Percentiles rank a stretch among this genome's conserved stretches.
Evolutionary conservation across 495 filamentous ascomycete genomes (phyloP).

Genomic region (Trichoderma virens): DNA sequence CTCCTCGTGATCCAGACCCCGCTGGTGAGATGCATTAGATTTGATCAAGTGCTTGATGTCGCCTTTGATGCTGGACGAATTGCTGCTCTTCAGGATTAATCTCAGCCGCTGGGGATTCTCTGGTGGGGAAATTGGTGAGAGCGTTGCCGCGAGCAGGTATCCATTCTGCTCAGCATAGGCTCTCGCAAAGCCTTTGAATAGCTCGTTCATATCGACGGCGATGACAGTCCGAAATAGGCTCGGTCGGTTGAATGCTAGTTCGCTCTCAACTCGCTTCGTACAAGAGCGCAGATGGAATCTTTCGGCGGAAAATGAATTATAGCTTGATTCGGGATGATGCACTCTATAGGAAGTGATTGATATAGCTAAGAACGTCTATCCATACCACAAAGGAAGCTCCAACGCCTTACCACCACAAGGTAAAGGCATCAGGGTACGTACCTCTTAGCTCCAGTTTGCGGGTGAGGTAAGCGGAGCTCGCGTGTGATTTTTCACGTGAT

Average conservation of each 20-base stretch:
- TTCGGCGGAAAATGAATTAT: not conserved
- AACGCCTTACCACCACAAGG: not conserved
- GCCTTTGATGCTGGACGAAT: constrained; percentile 40
- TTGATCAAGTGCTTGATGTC: constrained; percentile 57
- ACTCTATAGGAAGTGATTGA: not conserved
- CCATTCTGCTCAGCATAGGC: constrained; percentile 52
- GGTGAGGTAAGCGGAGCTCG: not conserved
- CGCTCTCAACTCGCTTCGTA: too few species aligned
- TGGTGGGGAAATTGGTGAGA: constrained; percentile 56
- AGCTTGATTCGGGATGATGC: not conserved
- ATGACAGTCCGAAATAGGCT: not conserved
- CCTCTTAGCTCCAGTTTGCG: not conserved
- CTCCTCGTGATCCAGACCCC: constrained; percentile 53
- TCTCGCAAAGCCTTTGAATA: constrained; percentile 47
- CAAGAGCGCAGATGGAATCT: too few species aligned
- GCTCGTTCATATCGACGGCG: constrained; percentile 47
- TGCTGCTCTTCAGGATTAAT: constrained; percentile 56
- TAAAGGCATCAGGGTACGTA: not conserved
- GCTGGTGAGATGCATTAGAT: constrained; percentile 31
- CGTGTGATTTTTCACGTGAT: not conserved
- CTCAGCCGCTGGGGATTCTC: constrained; percentile 50
- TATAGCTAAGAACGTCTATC: not conserved
- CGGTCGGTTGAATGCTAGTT: not conserved
- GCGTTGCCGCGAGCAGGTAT: constrained; percentile 56
- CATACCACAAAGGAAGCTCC: not conserved